A percentile compares a stretch with the other conserved stretches of the same genome.
phyloP scores from a whole-genome alignment of 345 rosid genomes.

The Eucalyptus marginata region DNA sequence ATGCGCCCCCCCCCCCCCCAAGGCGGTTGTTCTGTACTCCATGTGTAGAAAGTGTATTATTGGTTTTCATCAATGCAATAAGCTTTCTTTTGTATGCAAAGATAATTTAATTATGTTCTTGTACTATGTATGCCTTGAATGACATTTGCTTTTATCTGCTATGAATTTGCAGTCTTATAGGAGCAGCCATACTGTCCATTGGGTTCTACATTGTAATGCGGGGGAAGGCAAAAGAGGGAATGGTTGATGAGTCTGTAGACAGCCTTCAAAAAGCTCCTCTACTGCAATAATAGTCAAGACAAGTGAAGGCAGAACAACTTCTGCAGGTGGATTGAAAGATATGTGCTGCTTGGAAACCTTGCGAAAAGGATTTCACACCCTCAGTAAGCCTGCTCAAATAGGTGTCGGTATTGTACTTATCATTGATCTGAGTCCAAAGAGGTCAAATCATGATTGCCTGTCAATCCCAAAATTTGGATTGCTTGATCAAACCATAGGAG shows the following conservation, averaged over 20 bases:
- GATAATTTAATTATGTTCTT: neutral
- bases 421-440: neutral
- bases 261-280: constrained; percentile 3
- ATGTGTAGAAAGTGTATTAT: neutral
- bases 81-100: neutral
- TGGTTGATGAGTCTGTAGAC: neutral
- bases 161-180: constrained; percentile 6
- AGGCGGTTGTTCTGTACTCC: neutral
- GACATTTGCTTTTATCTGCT: neutral
- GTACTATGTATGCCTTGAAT: neutral
- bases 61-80: neutral
- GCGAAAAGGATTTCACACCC: neutral
- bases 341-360: neutral
- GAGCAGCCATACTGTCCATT: constrained; percentile 4
- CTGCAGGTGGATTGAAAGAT: neutral
- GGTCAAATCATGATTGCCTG: neutral
- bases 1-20: too few relatives aligned
- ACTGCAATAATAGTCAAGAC: neutral
- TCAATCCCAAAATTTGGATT: neutral
- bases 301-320: neutral
- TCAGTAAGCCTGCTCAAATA: neutral
- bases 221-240: constrained; percentile 22
- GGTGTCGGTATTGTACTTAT: neutral
- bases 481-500: neutral
- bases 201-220: constrained; percentile 24